These are phyloP conservation scores for Chlamydomonas eustigma DNA, from an alignment of 139 green algal species.

Conservation along the genomic window DNA sequence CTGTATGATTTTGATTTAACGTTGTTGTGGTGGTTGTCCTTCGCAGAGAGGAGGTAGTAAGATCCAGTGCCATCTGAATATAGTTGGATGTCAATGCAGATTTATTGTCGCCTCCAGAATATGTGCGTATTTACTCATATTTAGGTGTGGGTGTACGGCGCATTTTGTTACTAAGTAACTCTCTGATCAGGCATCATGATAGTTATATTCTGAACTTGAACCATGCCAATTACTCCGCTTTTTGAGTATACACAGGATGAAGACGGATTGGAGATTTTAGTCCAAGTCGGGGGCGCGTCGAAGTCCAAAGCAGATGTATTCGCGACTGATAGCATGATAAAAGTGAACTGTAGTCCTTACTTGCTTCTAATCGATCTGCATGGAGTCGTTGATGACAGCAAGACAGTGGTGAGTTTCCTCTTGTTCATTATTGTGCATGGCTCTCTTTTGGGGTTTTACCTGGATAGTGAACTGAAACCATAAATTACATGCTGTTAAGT, in stretches of 20 bases:
- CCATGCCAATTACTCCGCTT: slow-evolving; percentile 49
- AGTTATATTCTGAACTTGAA: not conserved
- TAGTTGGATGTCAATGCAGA: too few species aligned
- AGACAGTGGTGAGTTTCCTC: slow-evolving; percentile 36
- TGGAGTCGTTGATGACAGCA: slow-evolving; percentile 39
- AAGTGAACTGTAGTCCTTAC: slow-evolving; percentile 59
- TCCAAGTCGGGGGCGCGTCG: slow-evolving; percentile 43
- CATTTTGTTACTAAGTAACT: too few species aligned
- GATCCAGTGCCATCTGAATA: not conserved
- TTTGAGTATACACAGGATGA: slow-evolving; percentile 57
- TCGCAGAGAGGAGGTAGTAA: not conserved
- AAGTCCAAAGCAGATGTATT: slow-evolving; percentile 48
- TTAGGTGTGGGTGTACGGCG: too few species aligned
- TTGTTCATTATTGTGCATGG: not conserved
- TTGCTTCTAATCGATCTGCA: slow-evolving; percentile 60
- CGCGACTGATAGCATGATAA: slow-evolving; percentile 52
- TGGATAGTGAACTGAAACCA: too few species aligned
- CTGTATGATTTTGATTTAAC: not conserved
- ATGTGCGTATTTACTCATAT: too few species aligned
- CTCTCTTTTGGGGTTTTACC: too few species aligned
- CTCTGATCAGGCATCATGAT: too few species aligned
- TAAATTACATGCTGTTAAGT: too few species aligned
- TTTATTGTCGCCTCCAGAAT: too few species aligned
- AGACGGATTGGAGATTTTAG: slow-evolving; percentile 26
- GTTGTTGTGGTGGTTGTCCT: slow-evolving; percentile 12